These are phyloP conservation scores for Stephanodiscus triporus DNA, from an alignment of 108 stramenopile species.

Conservation along the genomic window DNA sequence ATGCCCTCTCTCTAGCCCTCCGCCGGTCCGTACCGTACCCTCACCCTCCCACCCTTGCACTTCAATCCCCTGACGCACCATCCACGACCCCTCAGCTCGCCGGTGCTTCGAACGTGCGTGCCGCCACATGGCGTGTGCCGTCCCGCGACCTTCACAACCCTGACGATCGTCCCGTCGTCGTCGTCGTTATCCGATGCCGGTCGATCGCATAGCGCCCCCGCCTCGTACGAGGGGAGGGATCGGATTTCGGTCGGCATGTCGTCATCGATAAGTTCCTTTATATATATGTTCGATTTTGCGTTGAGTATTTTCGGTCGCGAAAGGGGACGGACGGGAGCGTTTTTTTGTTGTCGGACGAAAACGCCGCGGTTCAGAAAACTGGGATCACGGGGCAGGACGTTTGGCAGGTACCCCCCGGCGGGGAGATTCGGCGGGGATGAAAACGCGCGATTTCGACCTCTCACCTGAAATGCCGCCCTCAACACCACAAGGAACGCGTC, in stretches of 20 bases:
- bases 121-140: constrained; percentile 81
- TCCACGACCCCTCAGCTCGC: constrained; percentile 54
- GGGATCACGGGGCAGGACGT: too few relatives aligned
- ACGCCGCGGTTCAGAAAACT: too few relatives aligned
- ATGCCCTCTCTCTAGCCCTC: too few relatives aligned
- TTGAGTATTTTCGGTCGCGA: too few relatives aligned
- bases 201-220: constrained; percentile 52
- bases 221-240: constrained; percentile 54
- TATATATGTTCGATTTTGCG: too few relatives aligned
- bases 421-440: too few relatives aligned
- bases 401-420: too few relatives aligned
- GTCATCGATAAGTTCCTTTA: constrained; percentile 56
- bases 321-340: too few relatives aligned
- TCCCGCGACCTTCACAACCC: constrained; percentile 76
- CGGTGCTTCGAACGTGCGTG: constrained; percentile 71
- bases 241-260: constrained; percentile 66
- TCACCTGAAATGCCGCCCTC: constrained; percentile 53
- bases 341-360: neutral
- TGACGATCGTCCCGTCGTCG: constrained; percentile 50
- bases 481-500: constrained; percentile 48
- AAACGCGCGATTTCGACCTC: neutral
- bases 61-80: constrained; percentile 71
- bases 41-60: constrained; percentile 53
- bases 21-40: neutral
- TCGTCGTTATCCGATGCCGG: constrained; percentile 35